These are phyloP conservation scores for Lecanicillium sp. DNA, from an alignment of 2,329 filamentous ascomycete species.

Conservation along the genomic window DNA sequence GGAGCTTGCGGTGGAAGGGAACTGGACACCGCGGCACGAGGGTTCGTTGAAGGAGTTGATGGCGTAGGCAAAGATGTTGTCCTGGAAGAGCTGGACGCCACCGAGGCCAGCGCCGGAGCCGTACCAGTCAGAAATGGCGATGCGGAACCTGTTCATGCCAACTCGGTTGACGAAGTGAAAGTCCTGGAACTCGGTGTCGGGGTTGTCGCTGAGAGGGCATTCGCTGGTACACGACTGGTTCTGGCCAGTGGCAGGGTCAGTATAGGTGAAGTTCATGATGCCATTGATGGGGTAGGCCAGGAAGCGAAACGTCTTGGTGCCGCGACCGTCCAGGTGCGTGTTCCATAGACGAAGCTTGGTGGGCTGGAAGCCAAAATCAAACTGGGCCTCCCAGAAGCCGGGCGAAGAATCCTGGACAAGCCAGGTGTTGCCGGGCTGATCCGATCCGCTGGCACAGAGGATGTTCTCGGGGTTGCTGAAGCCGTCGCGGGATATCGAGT, in stretches of 20 bases:
- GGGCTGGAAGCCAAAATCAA: conserved; percentile 77
- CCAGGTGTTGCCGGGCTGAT: conserved; percentile 74
- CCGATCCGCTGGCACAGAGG: conserved; percentile 63
- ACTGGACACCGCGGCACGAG: conserved; percentile 56
- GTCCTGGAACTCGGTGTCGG: conserved; percentile 65
- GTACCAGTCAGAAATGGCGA: conserved; percentile 84
- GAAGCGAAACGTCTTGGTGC: conserved; percentile 82
- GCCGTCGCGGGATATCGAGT: conserved; percentile 52
- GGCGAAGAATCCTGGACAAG: conserved; percentile 61
- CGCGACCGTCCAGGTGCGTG: conserved; percentile 73
- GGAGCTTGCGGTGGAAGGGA: conserved; percentile 55
- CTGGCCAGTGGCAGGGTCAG: conserved; percentile 62
- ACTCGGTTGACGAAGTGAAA: conserved; percentile 85
- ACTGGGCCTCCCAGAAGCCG: conserved; percentile 77
- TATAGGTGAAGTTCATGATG: conserved; percentile 94
- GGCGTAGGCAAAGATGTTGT: conserved; percentile 80
- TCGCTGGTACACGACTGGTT: conserved; percentile 68
- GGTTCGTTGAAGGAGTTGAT: conserved; percentile 86
- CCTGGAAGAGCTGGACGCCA: conserved; percentile 79
- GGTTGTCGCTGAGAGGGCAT: conserved; percentile 74
- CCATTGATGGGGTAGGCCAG: conserved; percentile 79
- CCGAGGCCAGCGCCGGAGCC: conserved; percentile 76
- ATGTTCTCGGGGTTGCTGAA: conserved; percentile 74
- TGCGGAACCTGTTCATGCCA: conserved; percentile 78
- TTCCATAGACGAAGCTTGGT: conserved; percentile 86